These are phyloP conservation scores for Kondoa subrosea DNA, from an alignment of 768 basidiomycete species.

Conservation along the genomic window DNA sequence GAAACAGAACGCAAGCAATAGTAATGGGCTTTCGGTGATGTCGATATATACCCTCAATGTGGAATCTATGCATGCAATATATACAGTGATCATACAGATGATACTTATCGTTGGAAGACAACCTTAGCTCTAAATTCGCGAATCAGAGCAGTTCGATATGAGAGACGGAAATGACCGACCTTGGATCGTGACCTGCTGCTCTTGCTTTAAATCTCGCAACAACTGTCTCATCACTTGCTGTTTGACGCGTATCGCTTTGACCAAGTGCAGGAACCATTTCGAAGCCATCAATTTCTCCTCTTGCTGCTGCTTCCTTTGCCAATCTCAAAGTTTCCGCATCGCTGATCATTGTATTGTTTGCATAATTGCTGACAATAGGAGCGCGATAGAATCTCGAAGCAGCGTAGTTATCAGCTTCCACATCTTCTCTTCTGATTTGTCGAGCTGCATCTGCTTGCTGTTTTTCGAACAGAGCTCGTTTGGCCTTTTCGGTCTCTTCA, in stretches of 20 bases:
- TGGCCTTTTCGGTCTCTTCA: constrained; percentile 92
- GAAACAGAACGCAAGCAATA: not conserved
- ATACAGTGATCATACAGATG: not conserved
- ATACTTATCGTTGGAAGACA: not conserved
- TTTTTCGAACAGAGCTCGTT: constrained; percentile 56
- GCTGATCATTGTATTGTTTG: constrained; percentile 7
- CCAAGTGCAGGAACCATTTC: not conserved
- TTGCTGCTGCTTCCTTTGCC: constrained; percentile 5
- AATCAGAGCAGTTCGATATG: not conserved
- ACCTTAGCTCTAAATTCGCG: not conserved
- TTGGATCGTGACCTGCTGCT: not conserved
- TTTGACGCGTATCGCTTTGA: not conserved
- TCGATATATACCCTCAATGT: not conserved
- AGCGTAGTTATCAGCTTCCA: constrained; percentile 29
- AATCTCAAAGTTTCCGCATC: constrained; percentile 15
- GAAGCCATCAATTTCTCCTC: not conserved
- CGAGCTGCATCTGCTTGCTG: constrained; percentile 28
- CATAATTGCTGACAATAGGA: constrained; percentile 2
- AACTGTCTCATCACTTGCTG: not conserved
- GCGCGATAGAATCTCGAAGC: constrained; percentile 10
- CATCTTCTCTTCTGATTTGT: constrained; percentile 37
- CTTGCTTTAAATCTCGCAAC: not conserved
- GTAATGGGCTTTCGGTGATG: not conserved
- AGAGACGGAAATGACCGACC: not conserved
- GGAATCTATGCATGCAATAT: not conserved